Evolutionary conservation across 2,329 filamentous ascomycete species (phyloP), one percentile per base, ranked within the genome.

Genomic region (Fusarium tupiense): DNA sequence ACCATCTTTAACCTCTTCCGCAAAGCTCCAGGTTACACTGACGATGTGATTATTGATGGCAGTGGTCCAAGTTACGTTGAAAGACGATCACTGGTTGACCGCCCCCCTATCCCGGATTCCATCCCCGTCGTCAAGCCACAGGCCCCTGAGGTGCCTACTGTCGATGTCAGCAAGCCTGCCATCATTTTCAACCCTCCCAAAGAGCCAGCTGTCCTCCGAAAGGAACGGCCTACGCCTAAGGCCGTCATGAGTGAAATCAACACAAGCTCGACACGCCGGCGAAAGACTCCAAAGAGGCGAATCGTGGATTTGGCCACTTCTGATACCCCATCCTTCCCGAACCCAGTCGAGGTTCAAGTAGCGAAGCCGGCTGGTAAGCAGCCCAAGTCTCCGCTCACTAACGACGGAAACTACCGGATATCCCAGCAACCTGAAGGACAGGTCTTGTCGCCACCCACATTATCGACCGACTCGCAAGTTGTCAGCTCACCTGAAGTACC

Each of bases 1-100:
- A 93, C 91, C 26, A 97, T 98, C 72, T 98, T 99, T 90, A 99
- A 98, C 78, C 87, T 98, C 6, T 99, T 99, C 87, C 91, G 96
- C 72, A 92, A 91, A 67, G 95, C 94, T 0, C 94, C 96, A 17
- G 96, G 96, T 10, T 97, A 96, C 79, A 93, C 92, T 0, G 94
- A 98, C 74, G 96, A 99, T 80, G 91, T 98, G 68, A 87, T 94
- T 52, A 96, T 99, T 76, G 96, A 99, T 81, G 92, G 93, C 5
- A 90, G 90, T 40, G 92, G 92, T 0, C 96, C 96, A 2, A 92
- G 89, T n/a, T 97, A 94, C 79, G 89, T 91, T 22, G 96, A 99
- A 85, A 92, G 91, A 80, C 94, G 94, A 78, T 92, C 93, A 74
- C 87, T 99, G 49, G 89, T 95, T 10, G 95, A 98, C 58, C 91